Base-by-base conservation (phyloP, 2,329 filamentous ascomycete species). In the Aspergillus sojae region DNA sequence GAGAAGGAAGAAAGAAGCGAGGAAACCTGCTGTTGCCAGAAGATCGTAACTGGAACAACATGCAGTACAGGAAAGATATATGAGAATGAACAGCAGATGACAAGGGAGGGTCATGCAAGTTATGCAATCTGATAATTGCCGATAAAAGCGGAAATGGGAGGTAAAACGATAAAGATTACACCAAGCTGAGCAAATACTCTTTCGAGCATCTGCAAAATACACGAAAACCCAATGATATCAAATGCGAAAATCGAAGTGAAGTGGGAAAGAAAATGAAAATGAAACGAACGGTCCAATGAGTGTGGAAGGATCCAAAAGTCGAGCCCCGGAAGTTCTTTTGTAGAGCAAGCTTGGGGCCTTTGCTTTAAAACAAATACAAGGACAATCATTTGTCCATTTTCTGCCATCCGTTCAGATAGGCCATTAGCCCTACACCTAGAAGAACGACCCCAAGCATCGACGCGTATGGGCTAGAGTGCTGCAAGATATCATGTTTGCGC, bases 321-420 rank as follows among this genome's bases (percentile, higher is more conserved):
- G 23, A 32, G 14, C 41, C 21, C 58, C 19, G 46, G n/a, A 21
- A 30, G 26, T n/a, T 55, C 52, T 55, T 55, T 55, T 39, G 52
- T 23, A 4, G 7, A 39, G 34, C 52, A 55, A 39, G 12, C n/a
- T 41, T 21, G 14, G 36, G 36, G 32, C n/a, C 52, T 19, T 39
- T 55, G 32, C 34, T 23, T 32, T 34, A 28, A 50, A 58, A 57
- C 39, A 46, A 54, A 32, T 50, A 55, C 34, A 56, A 57, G 43
- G 60, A 68, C 59, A 65, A 66, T 72, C 75, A 84, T 74, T 79
- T 80, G 64, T 85, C 83, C 60, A 80, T 76, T 71, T 83, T 84
- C 72, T 93, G 90, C 91, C 91, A 94, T 58, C 90, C 90, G 73
- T 95, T 95, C 70, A 95, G 84, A 78, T 93, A 94, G 48, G 91